Evolutionary conservation across 768 basidiomycete genomes (phyloP), one percentile per base, ranked within the genome.

Genomic region (Vararia minispora): DNA sequence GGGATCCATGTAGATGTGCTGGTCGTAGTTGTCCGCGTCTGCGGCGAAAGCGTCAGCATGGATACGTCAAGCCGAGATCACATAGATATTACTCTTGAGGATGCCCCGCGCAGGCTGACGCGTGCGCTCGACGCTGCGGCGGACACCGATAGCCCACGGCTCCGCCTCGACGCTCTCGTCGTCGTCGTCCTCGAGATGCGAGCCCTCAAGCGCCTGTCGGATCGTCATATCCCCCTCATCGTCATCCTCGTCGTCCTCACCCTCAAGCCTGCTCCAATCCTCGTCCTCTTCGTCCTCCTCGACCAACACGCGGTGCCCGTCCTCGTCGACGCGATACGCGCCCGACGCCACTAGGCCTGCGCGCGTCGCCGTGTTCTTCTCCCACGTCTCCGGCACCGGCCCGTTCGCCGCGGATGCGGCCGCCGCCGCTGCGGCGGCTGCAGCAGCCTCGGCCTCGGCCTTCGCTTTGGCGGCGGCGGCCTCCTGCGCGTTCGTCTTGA

Each of bases 251-350:
- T 73, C 69, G n/a, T n/a, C n/a, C n/a, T n/a, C n/a, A n/a, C n/a
- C n/a, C n/a, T n/a, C n/a, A n/a, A n/a, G n/a, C n/a, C n/a, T n/a
- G 36, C 76, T 76, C 78, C 79, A 83, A 27, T 81, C 79, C 33
- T 88, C 86, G 45, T 83, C 81, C 33, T 84, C 81, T 36, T 68
- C 79, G n/a, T 84, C 82, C 26, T 83, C 82, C 51, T 85, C 83
- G 3, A 79, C 68, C 13, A 82, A 49, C 10, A 78, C 66, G 35
- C 69, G 60, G 35, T 69, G 73, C 8, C 82, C 82, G 39, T 85
- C 78, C 56, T 85, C 80, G 39, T 64, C 71, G 27, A 78, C 68
- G 34, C 58, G 55, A 30, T 66, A 52, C 14, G 57, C 57, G 24
- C 60, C 58, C 35, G 55, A 48, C 42, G 65, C 68, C 8, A 65